A percentile compares a stretch with the other conserved stretches of the same genome.
phyloP scores from a whole-genome alignment of 441 rosid species.

The Arabidopsis lyrata region DNA sequence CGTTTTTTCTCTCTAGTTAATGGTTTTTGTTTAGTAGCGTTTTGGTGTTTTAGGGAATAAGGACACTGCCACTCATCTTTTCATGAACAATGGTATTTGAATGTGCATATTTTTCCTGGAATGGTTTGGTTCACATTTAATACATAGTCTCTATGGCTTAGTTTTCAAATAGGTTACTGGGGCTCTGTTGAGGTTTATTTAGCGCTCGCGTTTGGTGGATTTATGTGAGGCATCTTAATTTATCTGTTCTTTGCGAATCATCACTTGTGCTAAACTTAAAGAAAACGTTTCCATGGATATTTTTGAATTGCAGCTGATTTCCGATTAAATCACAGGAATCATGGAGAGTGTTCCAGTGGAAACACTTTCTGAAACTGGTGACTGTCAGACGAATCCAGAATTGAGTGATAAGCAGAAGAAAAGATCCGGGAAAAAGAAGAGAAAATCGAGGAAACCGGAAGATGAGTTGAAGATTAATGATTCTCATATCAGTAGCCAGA shows the following conservation, averaged over 20 bases:
- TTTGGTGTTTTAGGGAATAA: not conserved
- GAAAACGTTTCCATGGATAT: not conserved
- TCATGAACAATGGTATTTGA: not conserved
- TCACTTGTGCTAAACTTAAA: not conserved
- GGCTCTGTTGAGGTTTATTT: not conserved
- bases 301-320: slow-evolving; percentile 29
- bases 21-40: not conserved
- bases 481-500: slow-evolving; percentile 11
- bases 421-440: slow-evolving; percentile 13
- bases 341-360: slow-evolving; percentile 30
- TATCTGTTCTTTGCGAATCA: not conserved
- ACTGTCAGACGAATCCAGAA: not conserved
- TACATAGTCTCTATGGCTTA: not conserved
- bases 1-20: not conserved
- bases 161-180: not conserved
- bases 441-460: not conserved
- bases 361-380: slow-evolving; percentile 16
- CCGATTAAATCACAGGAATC: not conserved
- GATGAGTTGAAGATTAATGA: slow-evolving; percentile 2
- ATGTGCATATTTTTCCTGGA: not conserved
- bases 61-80: not conserved
- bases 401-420: slow-evolving; percentile 11
- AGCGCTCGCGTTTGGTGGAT: slow-evolving; percentile 12
- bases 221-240: slow-evolving; percentile 2
- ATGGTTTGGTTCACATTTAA: not conserved